These are phyloP conservation scores for Fusarium sp. DNA, from an alignment of 2,329 filamentous ascomycete genomes.

Conservation along the genomic window DNA sequence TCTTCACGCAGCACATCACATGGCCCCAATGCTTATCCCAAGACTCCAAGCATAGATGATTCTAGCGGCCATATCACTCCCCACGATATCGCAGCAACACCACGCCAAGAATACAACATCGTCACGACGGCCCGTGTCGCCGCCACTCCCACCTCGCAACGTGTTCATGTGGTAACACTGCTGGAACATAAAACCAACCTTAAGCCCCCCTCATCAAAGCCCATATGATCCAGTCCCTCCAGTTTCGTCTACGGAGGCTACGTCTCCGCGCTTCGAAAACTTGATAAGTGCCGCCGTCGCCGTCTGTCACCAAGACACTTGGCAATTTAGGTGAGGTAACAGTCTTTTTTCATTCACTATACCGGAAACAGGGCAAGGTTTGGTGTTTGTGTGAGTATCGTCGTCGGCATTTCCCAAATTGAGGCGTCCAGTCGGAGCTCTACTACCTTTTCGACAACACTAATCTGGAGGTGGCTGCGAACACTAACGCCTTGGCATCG, in stretches of 20 bases:
- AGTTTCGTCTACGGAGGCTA: slow-evolving; percentile 64
- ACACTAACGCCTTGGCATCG: slow-evolving; percentile 49
- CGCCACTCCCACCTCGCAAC: slow-evolving; percentile 62
- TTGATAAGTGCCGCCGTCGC: slow-evolving; percentile 43
- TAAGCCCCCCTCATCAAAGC: slow-evolving; percentile 58
- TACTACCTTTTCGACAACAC: background rate
- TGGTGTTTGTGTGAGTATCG: slow-evolving; percentile 51
- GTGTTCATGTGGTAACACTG: slow-evolving; percentile 63
- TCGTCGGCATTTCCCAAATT: background rate
- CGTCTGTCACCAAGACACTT: slow-evolving; percentile 47
- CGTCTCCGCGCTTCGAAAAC: slow-evolving; percentile 56
- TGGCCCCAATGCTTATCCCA: background rate
- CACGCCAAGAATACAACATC: slow-evolving; percentile 55
- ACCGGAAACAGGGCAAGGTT: slow-evolving; percentile 56
- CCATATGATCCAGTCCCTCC: slow-evolving; percentile 62
- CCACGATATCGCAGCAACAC: slow-evolving; percentile 53
- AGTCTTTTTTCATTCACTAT: slow-evolving; percentile 48
- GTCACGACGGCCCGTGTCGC: slow-evolving; percentile 58
- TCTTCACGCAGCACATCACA: background rate
- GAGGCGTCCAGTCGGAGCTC: background rate
- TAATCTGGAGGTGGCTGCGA: background rate
- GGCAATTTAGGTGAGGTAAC: slow-evolving; percentile 49
- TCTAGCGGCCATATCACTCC: slow-evolving; percentile 48
- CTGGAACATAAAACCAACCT: slow-evolving; percentile 57
- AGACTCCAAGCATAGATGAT: background rate